Evolutionary conservation across 805 yeast genomes (phyloP).

Genomic region (Pichia phayaonensis): DNA sequence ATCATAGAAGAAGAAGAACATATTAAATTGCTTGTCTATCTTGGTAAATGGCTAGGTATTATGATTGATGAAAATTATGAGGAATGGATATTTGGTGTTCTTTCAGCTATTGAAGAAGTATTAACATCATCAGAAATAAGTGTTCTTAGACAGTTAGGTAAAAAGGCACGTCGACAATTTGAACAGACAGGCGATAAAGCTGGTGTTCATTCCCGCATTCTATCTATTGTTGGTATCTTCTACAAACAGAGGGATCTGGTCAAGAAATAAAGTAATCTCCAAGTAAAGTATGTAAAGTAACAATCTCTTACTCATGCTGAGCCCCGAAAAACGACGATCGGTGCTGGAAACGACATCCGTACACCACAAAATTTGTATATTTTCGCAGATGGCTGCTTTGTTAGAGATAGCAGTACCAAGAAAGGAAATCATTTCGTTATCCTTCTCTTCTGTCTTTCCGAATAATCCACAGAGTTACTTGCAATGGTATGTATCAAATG

Average conservation of each 20-base stretch:
- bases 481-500: neutral
- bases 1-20: conserved; percentile 30
- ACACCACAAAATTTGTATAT: neutral
- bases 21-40: conserved; percentile 34
- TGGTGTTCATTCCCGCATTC: neutral
- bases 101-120: conserved; percentile 33
- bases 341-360: neutral
- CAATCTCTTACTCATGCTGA: neutral
- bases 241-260: conserved; percentile 11
- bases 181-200: neutral
- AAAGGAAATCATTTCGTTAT: neutral
- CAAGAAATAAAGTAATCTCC: neutral
- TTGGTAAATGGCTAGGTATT: conserved; percentile 34
- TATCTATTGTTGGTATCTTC: conserved; percentile 6
- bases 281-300: no score
- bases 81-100: conserved; percentile 35
- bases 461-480: neutral
- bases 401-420: neutral
- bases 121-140: conserved; percentile 33
- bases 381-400: conserved; percentile 2
- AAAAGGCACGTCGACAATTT: conserved; percentile 27
- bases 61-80: conserved; percentile 23
- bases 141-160: conserved; percentile 34
- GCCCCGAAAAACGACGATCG: neutral
- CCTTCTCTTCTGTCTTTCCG: neutral